Conservation (phyloP, 176 grass and related monocot genomes). For the Pontederia crassipes region DNA sequence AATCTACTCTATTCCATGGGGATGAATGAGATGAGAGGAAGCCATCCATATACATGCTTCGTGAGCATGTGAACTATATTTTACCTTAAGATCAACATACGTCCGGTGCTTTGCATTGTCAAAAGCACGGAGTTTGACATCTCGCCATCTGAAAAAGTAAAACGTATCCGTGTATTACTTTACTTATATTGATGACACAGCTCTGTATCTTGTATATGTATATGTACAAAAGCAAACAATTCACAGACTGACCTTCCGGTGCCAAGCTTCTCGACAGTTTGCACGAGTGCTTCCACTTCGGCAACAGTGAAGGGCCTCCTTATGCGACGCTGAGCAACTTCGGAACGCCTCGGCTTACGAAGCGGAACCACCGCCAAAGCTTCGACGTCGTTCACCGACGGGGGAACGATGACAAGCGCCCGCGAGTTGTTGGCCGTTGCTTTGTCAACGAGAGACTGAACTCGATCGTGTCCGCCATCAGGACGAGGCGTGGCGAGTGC, state of each 20-base stretch:
- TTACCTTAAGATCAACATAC: conserved; percentile 98
- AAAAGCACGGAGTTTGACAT: conserved; percentile 91
- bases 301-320: conserved; percentile 86
- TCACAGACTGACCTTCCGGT: conserved; percentile 69
- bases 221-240: background rate
- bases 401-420: conserved; percentile 33
- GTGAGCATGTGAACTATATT: conserved; percentile 7
- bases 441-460: conserved; percentile 51
- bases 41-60: background rate
- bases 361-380: conserved; percentile 20
- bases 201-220: background rate
- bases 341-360: conserved; percentile 27
- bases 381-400: conserved; percentile 26
- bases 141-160: conserved; percentile 64
- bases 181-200: conserved; percentile 5
- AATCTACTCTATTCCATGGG: too few species aligned
- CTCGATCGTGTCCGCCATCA: conserved; percentile 61
- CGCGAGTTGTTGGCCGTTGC: conserved; percentile 31
- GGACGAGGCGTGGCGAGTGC: conserved; percentile 41
- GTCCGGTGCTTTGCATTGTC: conserved; percentile 93
- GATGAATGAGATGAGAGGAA: too few species aligned
- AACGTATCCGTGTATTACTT: conserved; percentile 21
- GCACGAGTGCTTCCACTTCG: conserved; percentile 92
- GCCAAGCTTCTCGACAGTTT: conserved; percentile 94
- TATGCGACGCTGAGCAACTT: conserved; percentile 58